phyloP scores from a whole-genome alignment of 768 basidiomycete species.

The Favolaschia claudopus region DNA sequence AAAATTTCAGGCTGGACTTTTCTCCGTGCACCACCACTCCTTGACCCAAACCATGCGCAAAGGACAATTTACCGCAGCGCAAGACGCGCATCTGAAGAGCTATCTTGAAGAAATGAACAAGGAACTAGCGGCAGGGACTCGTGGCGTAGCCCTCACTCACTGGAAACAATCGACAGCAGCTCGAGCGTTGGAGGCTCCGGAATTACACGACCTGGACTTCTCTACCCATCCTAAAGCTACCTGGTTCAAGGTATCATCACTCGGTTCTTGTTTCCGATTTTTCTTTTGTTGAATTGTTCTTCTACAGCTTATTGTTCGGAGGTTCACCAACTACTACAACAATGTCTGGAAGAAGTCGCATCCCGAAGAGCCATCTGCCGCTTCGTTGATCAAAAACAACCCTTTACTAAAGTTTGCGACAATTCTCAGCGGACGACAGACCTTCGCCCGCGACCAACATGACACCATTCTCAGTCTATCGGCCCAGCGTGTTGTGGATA shows the following conservation, averaged over 20 bases:
- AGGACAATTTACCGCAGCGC: not conserved
- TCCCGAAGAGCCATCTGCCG: not conserved
- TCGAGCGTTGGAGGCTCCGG: not conserved
- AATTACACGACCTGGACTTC: not conserved
- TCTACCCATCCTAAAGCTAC: not conserved
- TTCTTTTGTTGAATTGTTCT: not conserved
- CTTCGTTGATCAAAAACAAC: not conserved
- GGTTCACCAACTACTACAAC: constrained; percentile 4
- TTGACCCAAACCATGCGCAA: not conserved
- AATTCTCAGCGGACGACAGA: not conserved
- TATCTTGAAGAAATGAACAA: not conserved
- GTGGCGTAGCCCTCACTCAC: not conserved
- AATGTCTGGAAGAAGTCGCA: not conserved
- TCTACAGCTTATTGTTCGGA: not conserved
- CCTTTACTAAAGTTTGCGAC: not conserved
- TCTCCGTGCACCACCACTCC: too few relatives aligned
- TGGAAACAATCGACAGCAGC: constrained; percentile 1
- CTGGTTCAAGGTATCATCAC: constrained; percentile 4
- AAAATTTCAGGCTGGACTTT: too few relatives aligned
- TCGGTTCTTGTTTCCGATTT: too few relatives aligned
- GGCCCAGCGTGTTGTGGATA: not conserved
- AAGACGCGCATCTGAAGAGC: not conserved
- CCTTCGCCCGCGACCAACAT: not conserved
- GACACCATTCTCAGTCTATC: not conserved
- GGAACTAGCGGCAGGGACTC: not conserved